These are phyloP conservation scores for Annulohypoxylon nitens DNA, from an alignment of 495 filamentous ascomycete species.

Conservation along the genomic window DNA sequence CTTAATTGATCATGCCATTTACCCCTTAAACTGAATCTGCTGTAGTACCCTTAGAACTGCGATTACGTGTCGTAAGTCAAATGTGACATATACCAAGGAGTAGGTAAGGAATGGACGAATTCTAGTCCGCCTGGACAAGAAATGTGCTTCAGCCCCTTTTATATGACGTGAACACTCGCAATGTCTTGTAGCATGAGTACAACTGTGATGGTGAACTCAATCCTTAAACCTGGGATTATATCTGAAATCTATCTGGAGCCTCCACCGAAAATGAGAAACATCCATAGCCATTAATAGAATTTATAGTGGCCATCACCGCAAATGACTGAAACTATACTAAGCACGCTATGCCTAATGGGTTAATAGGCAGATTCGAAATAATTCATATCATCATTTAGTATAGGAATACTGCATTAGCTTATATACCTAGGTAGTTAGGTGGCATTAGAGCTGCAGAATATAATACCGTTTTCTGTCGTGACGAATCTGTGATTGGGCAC, in stretches of 20 bases:
- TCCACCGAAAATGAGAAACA: neutral
- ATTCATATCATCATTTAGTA: neutral
- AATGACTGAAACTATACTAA: slow-evolving; percentile 1
- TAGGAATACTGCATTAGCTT: slow-evolving; percentile 27
- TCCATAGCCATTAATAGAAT: neutral
- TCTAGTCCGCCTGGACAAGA: neutral
- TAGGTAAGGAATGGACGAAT: neutral
- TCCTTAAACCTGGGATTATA: neutral
- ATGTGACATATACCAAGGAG: neutral
- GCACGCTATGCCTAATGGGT: neutral
- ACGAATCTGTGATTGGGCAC: slow-evolving; percentile 40
- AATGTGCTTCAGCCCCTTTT: neutral
- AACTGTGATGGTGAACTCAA: neutral
- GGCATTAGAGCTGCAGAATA: slow-evolving; percentile 25
- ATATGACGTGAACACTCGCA: neutral
- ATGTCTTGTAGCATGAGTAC: neutral
- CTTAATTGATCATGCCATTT: neutral
- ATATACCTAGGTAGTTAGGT: slow-evolving; percentile 13
- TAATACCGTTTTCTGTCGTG: slow-evolving; percentile 21
- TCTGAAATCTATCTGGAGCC: neutral
- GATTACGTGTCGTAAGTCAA: neutral
- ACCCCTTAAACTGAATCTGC: neutral
- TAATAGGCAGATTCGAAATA: neutral
- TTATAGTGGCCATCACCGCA: neutral
- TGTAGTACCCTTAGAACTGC: neutral